Percentiles rank a stretch among this genome's conserved stretches.
phyloP scores from a whole-genome alignment of 2,329 filamentous ascomycete genomes.

The Lachnellula willkommii region DNA sequence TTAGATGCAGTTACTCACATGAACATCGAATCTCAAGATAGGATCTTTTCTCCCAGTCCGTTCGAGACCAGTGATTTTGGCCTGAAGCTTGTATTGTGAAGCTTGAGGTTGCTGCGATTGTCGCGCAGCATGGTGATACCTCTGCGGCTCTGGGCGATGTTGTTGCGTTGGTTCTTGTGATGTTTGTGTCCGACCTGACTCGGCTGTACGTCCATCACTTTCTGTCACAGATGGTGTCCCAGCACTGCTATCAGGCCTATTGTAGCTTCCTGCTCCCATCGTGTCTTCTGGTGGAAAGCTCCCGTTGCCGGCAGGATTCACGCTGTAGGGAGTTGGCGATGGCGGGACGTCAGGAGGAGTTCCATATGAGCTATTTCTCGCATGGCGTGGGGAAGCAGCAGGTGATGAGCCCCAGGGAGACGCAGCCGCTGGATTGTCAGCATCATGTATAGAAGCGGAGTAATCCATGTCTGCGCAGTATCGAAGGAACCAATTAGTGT shows the following conservation, averaged over 20 bases:
- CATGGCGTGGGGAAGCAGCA: conserved; percentile 27
- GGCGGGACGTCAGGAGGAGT: conserved; percentile 22
- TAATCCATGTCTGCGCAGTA: conserved; percentile 54
- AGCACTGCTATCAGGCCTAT: conserved; percentile 24
- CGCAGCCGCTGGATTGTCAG: conserved; percentile 50
- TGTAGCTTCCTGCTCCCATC: conserved; percentile 20
- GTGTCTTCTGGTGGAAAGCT: conserved; percentile 27
- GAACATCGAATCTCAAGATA: conserved; percentile 89
- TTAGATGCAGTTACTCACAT: conserved; percentile 55
- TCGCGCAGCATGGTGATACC: conserved; percentile 27
- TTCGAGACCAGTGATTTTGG: conserved; percentile 91
- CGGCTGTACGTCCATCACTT: conserved; percentile 25
- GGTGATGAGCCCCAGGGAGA: conserved; percentile 54
- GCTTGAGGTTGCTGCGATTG: conserved; percentile 43
- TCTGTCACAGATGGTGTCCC: conserved; percentile 24
- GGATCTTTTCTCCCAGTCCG: conserved; percentile 93
- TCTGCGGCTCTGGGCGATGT: conserved; percentile 31
- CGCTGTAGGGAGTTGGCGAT: conserved; percentile 26
- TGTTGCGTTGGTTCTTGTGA: conserved; percentile 26
- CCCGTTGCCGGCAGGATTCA: conserved; percentile 14
- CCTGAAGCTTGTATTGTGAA: conserved; percentile 79
- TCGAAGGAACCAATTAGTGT: not conserved
- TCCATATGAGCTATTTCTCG: conserved; percentile 24
- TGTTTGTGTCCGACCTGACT: conserved; percentile 20
- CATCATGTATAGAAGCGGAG: conserved; percentile 51